Percentiles rank a stretch among this genome's conserved stretches.
Evolutionary conservation across 371 early-diverging fungal species (phyloP).

Genomic region (Mucor piriformis): DNA sequence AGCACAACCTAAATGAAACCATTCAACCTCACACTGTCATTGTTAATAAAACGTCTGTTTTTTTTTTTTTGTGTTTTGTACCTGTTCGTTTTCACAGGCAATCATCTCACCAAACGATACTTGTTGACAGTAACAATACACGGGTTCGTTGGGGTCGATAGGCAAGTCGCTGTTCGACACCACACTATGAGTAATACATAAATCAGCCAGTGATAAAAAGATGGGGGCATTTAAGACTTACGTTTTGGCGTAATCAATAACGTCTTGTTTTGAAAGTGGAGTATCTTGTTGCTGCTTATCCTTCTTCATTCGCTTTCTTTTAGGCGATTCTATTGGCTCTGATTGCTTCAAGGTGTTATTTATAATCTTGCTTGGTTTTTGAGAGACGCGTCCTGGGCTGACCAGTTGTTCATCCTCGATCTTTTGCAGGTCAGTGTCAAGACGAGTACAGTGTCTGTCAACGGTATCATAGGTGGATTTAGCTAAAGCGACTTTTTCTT

Average conservation of each 20-base stretch:
- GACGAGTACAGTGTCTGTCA: constrained; percentile 86
- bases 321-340: not conserved
- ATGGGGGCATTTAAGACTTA: constrained; percentile 17
- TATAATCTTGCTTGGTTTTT: not conserved
- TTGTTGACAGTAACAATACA: constrained; percentile 92
- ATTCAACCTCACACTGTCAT: constrained; percentile 89
- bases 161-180: constrained; percentile 68
- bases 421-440: constrained; percentile 88
- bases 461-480: constrained; percentile 93
- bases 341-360: not conserved
- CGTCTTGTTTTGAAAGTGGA: constrained; percentile 36
- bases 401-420: constrained; percentile 90
- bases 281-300: constrained; percentile 3
- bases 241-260: constrained; percentile 43
- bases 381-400: constrained; percentile 50
- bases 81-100: constrained; percentile 92
- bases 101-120: constrained; percentile 98
- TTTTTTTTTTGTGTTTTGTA: constrained; percentile 34
- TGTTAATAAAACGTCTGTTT: too few species aligned
- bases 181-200: constrained; percentile 27
- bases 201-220: not conserved
- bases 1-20: constrained; percentile 96
- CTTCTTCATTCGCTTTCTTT: constrained; percentile 17
- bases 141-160: constrained; percentile 95
- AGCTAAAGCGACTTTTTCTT: constrained; percentile 92